Base-by-base conservation (phyloP, 2,329 filamentous ascomycete genomes). In the Microsporum ferrugineum region DNA sequence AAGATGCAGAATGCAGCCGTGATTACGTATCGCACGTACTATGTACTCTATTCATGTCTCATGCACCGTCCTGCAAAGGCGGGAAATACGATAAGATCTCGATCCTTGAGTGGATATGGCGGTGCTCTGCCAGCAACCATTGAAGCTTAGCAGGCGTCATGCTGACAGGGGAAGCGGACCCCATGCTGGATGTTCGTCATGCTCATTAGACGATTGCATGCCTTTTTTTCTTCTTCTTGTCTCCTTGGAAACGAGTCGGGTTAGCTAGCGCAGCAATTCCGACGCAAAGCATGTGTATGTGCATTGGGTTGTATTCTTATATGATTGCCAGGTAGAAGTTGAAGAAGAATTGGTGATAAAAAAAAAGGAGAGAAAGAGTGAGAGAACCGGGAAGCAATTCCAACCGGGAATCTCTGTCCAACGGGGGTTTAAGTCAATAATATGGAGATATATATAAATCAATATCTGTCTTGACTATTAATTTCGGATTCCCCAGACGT, bases 61-160 rank as follows among this genome's bases (percentile, higher is more conserved):
- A 17, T 17, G 17, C 17, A 17, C 17, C 17, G 17, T 17, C 41
- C 41, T 45, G 41, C 41, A 27, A 17, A 17, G 43, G 7, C 43
- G 43, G 43, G 38, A 47, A 45, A 47, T 47, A 47, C 49, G 49
- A 55, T 36, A 14, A 55, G 49, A 55, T 55, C 49, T 33, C 31
- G 49, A 55, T 55, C 49, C 29, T 29, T 36, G 49, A 12, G 49
- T 55, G 49, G 49, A 17, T 34, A 55, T 55, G 49, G 49, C 49
- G 29, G 49, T 36, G 49, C 49, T 55, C 49, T 29, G 49, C 49
- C 36, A 36, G 45, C 14, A 14, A 55, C 49, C 49, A 55, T 55
- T 55, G 49, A 55, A 55, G 49, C 49, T 55, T 17, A 55, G n/a
- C 49, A 55, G 49, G 27, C 33, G 49, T 55, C 49, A 31, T 14